Conservation (phyloP, 192 early-diverging fungal genomes). For the Mycoemilia scoparia region DNA sequence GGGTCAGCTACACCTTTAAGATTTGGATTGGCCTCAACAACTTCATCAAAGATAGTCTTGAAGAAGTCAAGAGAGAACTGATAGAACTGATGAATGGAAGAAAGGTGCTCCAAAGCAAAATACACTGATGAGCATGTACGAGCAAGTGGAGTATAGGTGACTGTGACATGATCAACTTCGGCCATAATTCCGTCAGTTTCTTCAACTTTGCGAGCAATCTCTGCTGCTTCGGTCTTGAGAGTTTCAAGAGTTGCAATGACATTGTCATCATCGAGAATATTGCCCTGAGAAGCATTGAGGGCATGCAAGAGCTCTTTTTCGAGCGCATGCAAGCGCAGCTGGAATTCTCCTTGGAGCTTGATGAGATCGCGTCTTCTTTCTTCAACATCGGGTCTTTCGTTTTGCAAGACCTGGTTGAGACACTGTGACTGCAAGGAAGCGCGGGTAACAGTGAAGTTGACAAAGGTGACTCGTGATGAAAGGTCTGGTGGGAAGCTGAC, state of each 20-base stretch:
- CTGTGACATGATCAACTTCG: slow-evolving; percentile 87
- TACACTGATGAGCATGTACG: slow-evolving; percentile 80
- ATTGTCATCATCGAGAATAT: slow-evolving; percentile 92
- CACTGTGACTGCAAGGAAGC: slow-evolving; percentile 94
- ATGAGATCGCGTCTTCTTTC: slow-evolving; percentile 77
- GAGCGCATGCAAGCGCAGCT: slow-evolving; percentile 73
- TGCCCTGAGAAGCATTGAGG: slow-evolving; percentile 86
- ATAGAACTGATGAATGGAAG: slow-evolving; percentile 81
- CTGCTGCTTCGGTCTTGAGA: slow-evolving; percentile 89
- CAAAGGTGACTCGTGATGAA: slow-evolving; percentile 92
- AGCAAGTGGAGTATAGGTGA: slow-evolving; percentile 79
- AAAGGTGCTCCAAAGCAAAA: slow-evolving; percentile 93
- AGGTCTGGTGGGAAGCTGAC: slow-evolving; percentile 92
- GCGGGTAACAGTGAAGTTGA: slow-evolving; percentile 97
- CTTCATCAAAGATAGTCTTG: slow-evolving; percentile 72
- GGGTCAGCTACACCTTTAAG: slow-evolving; percentile 46
- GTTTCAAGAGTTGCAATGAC: slow-evolving; percentile 88
- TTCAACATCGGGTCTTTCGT: slow-evolving; percentile 91
- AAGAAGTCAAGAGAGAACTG: slow-evolving; percentile 98
- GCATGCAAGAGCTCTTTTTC: slow-evolving; percentile 88
- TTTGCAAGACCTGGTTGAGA: slow-evolving; percentile 84
- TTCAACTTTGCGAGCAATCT: slow-evolving; percentile 77
- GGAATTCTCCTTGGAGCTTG: slow-evolving; percentile 94
- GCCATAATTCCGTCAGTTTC: slow-evolving; percentile 89
- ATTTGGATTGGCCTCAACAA: slow-evolving; percentile 59